Evolutionary conservation across 2,329 filamentous ascomycete species (phyloP).

Genomic region (Pseudocercospora cruenta): DNA sequence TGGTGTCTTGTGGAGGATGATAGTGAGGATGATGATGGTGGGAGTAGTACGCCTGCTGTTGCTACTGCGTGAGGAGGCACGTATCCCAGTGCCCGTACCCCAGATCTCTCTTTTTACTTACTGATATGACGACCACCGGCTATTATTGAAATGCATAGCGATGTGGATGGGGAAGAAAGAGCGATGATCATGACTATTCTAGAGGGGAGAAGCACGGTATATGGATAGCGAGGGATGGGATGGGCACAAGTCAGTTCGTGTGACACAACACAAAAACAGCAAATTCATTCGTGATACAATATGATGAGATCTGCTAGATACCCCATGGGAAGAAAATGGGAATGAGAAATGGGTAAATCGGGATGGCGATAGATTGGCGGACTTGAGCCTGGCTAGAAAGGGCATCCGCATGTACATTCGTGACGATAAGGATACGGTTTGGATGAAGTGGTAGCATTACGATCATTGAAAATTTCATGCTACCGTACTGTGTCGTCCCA

Average conservation of each 20-base stretch:
- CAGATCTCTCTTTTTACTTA: neutral
- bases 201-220: neutral
- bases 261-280: neutral
- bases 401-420: neutral
- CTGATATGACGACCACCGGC: neutral
- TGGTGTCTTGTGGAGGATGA: conserved; percentile 62
- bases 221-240: neutral
- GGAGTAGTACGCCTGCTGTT: conserved; percentile 4
- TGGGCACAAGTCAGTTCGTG: neutral
- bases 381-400: neutral
- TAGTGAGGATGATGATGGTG: conserved; percentile 19
- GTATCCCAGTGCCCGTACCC: too few relatives aligned
- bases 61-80: neutral
- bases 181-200: too few relatives aligned
- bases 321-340: neutral
- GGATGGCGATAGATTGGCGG: neutral
- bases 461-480: conserved; percentile 3
- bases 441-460: conserved; percentile 1
- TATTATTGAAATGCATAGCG: conserved; percentile 6
- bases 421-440: neutral
- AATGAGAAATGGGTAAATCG: neutral
- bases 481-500: conserved; percentile 1
- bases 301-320: conserved; percentile 16
- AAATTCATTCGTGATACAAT: conserved; percentile 9
- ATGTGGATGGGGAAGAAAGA: neutral